A percentile compares a stretch with the other conserved stretches of the same genome.
Evolutionary conservation across 2,329 filamentous ascomycete species (phyloP).

Genomic region (Apiospora kogelbergensis): DNA sequence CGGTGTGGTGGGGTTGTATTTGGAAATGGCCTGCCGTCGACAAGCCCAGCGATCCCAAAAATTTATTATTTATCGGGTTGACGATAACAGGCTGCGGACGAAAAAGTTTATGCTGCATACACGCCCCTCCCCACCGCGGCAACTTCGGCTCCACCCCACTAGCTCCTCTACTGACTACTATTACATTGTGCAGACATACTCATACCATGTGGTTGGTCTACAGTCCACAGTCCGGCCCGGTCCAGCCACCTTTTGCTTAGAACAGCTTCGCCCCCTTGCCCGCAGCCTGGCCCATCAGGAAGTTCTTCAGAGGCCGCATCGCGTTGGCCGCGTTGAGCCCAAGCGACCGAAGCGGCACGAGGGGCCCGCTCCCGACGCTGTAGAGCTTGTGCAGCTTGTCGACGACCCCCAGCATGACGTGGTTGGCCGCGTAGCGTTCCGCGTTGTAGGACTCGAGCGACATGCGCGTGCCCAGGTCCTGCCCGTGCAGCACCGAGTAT

Average conservation of each 20-base stretch:
- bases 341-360: constrained; percentile 76
- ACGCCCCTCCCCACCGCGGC: background rate
- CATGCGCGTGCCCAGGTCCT: constrained; percentile 79
- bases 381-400: constrained; percentile 95
- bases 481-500: constrained; percentile 76
- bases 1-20: background rate
- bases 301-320: constrained; percentile 73
- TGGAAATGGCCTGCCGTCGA: background rate
- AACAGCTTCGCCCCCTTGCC: constrained; percentile 43
- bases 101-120: constrained; percentile 20
- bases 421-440: constrained; percentile 82
- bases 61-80: background rate
- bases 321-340: constrained; percentile 77
- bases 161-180: constrained; percentile 16
- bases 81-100: background rate
- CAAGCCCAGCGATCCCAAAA: background rate
- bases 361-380: constrained; percentile 73
- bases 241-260: constrained; percentile 13
- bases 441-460: constrained; percentile 79
- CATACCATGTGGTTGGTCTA: background rate
- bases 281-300: constrained; percentile 77
- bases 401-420: constrained; percentile 72
- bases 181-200: background rate
- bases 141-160: constrained; percentile 16
- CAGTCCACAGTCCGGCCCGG: background rate